Percentiles rank a stretch among this genome's conserved stretches.
Evolutionary conservation across 2,329 filamentous ascomycete species (phyloP).

Genomic region (Ophiostoma ips): DNA sequence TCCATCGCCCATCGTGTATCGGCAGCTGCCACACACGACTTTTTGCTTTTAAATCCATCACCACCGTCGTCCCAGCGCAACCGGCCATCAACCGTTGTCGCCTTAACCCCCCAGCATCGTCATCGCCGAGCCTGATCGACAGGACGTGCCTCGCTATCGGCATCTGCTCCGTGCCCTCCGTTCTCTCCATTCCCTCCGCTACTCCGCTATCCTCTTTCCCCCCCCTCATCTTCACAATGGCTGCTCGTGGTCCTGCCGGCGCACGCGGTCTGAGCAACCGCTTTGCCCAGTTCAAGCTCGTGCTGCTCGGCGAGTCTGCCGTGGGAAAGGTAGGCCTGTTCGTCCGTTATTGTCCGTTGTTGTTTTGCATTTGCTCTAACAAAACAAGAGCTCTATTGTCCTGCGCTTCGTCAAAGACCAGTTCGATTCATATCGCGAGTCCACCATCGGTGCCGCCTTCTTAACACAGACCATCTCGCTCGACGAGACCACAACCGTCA

Average conservation of each 20-base stretch:
- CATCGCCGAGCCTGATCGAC: no score
- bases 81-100: no score
- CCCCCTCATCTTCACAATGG: slow-evolving; percentile 42
- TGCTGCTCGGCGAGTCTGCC: slow-evolving; percentile 91
- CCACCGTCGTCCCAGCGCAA: no score
- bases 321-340: slow-evolving; percentile 71
- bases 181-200: not conserved
- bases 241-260: slow-evolving; percentile 57
- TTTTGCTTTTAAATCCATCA: no score
- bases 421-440: slow-evolving; percentile 96
- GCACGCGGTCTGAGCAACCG: slow-evolving; percentile 58
- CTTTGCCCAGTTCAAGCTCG: slow-evolving; percentile 98
- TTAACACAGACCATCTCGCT: slow-evolving; percentile 97
- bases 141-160: no score
- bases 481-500: slow-evolving; percentile 95
- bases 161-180: not conserved
- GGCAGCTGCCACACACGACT: not conserved
- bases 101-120: no score
- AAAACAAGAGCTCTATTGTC: slow-evolving; percentile 77
- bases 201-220: not conserved
- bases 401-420: slow-evolving; percentile 99
- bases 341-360: slow-evolving; percentile 1
- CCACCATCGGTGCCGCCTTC: slow-evolving; percentile 95
- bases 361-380: slow-evolving; percentile 3
- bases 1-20: no score